Percentiles rank a stretch among this genome's conserved stretches.
These are phyloP conservation scores for Neofusicoccum ribis DNA, from an alignment of 2,329 filamentous ascomycete genomes.

Conservation along the genomic window DNA sequence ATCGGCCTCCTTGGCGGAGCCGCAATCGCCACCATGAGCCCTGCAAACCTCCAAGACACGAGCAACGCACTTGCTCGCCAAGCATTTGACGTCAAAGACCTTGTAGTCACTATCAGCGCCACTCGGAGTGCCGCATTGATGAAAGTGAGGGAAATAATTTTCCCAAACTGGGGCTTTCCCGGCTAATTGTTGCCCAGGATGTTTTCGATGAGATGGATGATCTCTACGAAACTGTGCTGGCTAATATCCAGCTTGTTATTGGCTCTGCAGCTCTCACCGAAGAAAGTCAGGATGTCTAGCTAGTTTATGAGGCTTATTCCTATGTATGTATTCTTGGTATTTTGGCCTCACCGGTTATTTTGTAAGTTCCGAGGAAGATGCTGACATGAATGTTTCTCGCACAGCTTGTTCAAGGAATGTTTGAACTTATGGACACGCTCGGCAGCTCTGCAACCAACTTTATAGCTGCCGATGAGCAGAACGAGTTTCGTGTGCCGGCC, in stretches of 20 bases:
- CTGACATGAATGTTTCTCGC: too few species aligned
- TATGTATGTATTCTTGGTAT: neutral
- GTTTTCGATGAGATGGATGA: constrained; percentile 18
- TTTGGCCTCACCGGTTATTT: too few species aligned
- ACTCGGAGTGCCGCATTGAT: neutral
- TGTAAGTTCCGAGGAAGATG: too few species aligned
- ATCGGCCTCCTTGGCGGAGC: neutral
- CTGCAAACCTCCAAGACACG: neutral
- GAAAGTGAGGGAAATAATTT: neutral
- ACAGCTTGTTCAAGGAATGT: constrained; percentile 14
- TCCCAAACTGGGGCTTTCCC: too few species aligned
- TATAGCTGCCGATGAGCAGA: constrained; percentile 1
- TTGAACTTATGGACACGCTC: constrained; percentile 10
- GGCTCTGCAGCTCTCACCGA: neutral
- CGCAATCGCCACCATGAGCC: constrained; percentile 5
- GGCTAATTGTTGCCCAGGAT: neutral
- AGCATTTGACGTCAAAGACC: constrained; percentile 16
- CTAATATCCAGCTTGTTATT: constrained; percentile 1
- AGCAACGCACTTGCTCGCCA: neutral
- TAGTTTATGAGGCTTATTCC: constrained; percentile 17
- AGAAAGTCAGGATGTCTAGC: neutral
- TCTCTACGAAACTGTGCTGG: neutral
- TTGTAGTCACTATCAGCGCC: constrained; percentile 6
- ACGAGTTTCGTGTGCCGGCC: constrained; percentile 11
- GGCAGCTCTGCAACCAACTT: neutral